Conservation (phyloP, 495 filamentous ascomycete genomes). For the Cryomyces antarcticus region DNA sequence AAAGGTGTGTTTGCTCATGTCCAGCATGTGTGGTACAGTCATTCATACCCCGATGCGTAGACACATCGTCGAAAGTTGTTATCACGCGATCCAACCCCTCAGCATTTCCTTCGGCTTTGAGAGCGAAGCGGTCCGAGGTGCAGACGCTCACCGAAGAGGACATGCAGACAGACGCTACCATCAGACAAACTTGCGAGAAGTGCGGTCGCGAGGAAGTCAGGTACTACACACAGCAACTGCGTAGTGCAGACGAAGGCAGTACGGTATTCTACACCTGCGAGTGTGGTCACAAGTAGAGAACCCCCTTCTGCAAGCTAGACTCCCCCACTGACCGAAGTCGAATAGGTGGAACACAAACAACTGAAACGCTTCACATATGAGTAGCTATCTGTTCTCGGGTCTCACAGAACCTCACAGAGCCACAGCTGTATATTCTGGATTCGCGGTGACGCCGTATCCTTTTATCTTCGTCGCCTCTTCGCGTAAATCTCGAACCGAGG, state of each 20-base stretch:
- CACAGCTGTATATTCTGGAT: too few species aligned
- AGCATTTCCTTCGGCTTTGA: conserved; percentile 70
- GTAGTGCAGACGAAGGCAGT: conserved; percentile 86
- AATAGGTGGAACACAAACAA: conserved; percentile 42
- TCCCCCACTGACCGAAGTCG: conserved; percentile 6
- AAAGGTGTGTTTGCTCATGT: conserved; percentile 33
- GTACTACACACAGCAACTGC: conserved; percentile 66
- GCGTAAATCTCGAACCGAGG: too few species aligned
- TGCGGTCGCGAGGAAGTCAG: conserved; percentile 71
- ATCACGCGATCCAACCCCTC: conserved; percentile 69
- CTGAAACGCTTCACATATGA: conserved; percentile 13
- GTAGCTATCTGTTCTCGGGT: too few species aligned
- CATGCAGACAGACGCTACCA: conserved; percentile 53
- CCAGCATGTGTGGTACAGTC: not conserved
- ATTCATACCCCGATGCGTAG: conserved; percentile 21
- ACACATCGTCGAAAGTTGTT: conserved; percentile 58
- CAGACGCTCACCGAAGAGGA: conserved; percentile 66
- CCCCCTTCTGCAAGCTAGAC: not conserved
- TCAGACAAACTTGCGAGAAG: conserved; percentile 49
- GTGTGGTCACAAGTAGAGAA: conserved; percentile 60
- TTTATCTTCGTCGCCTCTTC: too few species aligned
- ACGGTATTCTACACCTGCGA: conserved; percentile 71
- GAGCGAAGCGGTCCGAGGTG: conserved; percentile 66
- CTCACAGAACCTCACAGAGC: too few species aligned
- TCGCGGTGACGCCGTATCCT: too few species aligned